Evolutionary conservation across 495 filamentous ascomycete species (phyloP).

Genomic region (Penicillium ochrochloron): DNA sequence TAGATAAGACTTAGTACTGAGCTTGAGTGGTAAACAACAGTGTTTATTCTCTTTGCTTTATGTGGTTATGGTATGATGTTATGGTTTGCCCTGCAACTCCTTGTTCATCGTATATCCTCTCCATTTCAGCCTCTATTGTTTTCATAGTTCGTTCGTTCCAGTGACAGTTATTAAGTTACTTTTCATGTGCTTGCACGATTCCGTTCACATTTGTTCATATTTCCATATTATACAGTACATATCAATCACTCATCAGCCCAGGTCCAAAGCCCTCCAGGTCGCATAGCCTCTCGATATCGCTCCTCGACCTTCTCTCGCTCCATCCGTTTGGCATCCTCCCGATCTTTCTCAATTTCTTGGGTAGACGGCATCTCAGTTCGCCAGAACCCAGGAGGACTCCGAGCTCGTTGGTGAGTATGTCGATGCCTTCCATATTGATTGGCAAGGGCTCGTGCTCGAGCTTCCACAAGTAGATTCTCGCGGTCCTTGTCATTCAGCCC

Average conservation of each 20-base stretch:
- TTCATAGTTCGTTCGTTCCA: background rate
- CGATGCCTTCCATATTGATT: slow-evolving; percentile 76
- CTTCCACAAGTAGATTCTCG: slow-evolving; percentile 64
- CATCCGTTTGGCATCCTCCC: slow-evolving; percentile 60
- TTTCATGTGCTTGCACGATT: background rate
- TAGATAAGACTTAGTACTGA: background rate
- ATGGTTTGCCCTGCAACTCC: background rate
- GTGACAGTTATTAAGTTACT: background rate
- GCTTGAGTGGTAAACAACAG: no score
- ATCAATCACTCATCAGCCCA: slow-evolving; percentile 76
- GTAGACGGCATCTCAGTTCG: slow-evolving; percentile 84
- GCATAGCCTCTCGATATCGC: slow-evolving; percentile 81
- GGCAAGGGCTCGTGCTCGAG: slow-evolving; percentile 67
- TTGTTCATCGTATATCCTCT: background rate
- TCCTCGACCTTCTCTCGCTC: slow-evolving; percentile 69
- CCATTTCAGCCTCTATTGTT: background rate
- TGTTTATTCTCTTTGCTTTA: background rate
- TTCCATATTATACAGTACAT: background rate
- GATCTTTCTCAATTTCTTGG: slow-evolving; percentile 70
- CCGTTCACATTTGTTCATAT: background rate
- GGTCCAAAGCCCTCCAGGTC: slow-evolving; percentile 71
- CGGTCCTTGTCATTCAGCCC: slow-evolving; percentile 56
- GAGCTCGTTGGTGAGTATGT: slow-evolving; percentile 68
- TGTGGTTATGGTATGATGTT: background rate
- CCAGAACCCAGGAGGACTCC: slow-evolving; percentile 88